phyloP scores from a whole-genome alignment of 1,284 basidiomycete genomes.

The Albatrellus sp. region DNA sequence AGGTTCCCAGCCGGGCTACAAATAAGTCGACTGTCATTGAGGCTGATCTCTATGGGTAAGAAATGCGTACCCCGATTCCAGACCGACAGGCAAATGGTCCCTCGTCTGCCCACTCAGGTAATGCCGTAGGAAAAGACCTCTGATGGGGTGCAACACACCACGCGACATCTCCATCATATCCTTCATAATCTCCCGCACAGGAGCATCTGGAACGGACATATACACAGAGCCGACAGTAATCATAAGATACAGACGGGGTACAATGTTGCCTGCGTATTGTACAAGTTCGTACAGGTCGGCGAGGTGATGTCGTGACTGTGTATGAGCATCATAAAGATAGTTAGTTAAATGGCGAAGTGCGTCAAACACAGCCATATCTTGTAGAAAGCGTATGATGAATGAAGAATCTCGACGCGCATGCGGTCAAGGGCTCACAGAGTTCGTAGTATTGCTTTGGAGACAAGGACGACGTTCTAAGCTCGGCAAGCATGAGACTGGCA shows the following conservation, averaged over 20 bases:
- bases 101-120: conserved; percentile 92
- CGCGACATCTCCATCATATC: conserved; percentile 99
- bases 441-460: conserved; percentile 96
- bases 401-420: background rate
- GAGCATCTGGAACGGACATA: conserved; percentile 92
- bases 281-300: conserved; percentile 96
- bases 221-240: conserved; percentile 96
- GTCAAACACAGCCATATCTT: conserved; percentile 96
- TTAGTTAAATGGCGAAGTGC: conserved; percentile 86
- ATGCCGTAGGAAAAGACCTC: conserved; percentile 86
- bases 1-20: conserved; percentile 74
- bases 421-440: conserved; percentile 51
- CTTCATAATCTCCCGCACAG: conserved; percentile 97
- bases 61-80: conserved; percentile 61
- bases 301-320: conserved; percentile 78
- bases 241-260: conserved; percentile 92
- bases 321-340: conserved; percentile 90
- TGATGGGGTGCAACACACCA: conserved; percentile 86
- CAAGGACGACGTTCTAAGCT: conserved; percentile 82
- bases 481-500: conserved; percentile 90
- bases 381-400: background rate
- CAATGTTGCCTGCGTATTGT: conserved; percentile 91
- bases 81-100: conserved; percentile 83
- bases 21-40: conserved; percentile 3
- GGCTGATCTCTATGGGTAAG: background rate